Base-by-base conservation (phyloP, 257 asterid genomes). In the Handroanthus guayacan region DNA sequence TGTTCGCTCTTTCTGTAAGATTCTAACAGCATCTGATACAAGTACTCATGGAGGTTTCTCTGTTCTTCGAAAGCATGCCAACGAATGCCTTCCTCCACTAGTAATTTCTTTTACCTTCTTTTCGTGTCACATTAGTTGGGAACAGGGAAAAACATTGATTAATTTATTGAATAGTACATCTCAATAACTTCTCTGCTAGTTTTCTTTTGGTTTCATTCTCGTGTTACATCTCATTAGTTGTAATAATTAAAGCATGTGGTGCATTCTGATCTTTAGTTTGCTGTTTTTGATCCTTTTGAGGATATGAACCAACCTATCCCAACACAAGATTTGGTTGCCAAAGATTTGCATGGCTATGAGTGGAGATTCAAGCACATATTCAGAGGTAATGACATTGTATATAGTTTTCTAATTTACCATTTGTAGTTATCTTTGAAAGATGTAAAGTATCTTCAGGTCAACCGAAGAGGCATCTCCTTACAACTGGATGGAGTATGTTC, bases 31-130 rank as follows among this genome's bases (percentile, higher is more conserved):
- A 9, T 92, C 97, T 48, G 97, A 92, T 83, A 92, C 97, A 3
- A 92, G 97, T 80, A 92, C 97, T 5, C 97, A 92, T 75, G 97
- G 97, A 65, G 97, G 97, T n/a, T 92, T 90, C 84, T 92, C 97
- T 36, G 93, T 92, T 64, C 97, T 89, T 57, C 90, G 96, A n/a
- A 91, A 88, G 72, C 97, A 92, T 62, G 97, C 97, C 47, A 91
- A 86, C 57, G 97, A 92, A 74, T 90, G 97, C 85, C 86, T 92
- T 51, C 97, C 97, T 50, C 95, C 75, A 61, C 76, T 92, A 84
- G 97, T 92, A 80, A 79, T 31, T 68, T 45, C 36, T 65, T 69
- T 7, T 57, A 25, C 11, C 16, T 62, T 64, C 3, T 6, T 51
- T 41, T 48, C 43, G 50, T 5, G 37, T 31, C 12, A 36, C 41